Evolutionary conservation across 2,329 filamentous ascomycete genomes (phyloP).

Genomic region (Endocalyx cinctus): DNA sequence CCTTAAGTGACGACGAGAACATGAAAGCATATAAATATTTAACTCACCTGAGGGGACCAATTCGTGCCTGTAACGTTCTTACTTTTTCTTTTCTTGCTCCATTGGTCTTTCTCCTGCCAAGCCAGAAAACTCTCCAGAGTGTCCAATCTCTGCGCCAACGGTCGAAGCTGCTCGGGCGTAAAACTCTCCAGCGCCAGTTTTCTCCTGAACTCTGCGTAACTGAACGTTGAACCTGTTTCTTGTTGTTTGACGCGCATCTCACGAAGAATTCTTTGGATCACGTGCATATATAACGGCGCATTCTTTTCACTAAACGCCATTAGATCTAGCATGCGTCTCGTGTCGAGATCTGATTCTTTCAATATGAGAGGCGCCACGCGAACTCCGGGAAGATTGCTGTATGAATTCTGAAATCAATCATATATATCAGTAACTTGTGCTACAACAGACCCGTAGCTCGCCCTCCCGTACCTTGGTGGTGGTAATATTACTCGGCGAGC

Average conservation of each 20-base stretch:
- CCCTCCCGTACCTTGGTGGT: conserved; percentile 34
- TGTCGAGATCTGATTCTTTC: conserved; percentile 49
- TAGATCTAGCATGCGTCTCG: conserved; percentile 52
- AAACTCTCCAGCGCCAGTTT: conserved; percentile 35
- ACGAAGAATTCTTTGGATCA: conserved; percentile 51
- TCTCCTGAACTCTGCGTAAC: conserved; percentile 44
- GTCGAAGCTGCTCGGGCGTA: conserved; percentile 42
- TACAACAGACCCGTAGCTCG: too few relatives aligned
- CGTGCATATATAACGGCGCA: conserved; percentile 55
- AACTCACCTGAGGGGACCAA: conserved; percentile 23
- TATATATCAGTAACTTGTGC: too few relatives aligned
- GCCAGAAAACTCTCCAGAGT: conserved; percentile 62
- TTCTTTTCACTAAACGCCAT: conserved; percentile 48
- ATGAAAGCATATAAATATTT: background rate
- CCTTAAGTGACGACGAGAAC: conserved; percentile 2
- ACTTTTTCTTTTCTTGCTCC: conserved; percentile 1
- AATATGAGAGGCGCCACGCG: conserved; percentile 46
- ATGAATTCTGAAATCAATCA: too few relatives aligned
- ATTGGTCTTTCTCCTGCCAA: conserved; percentile 17
- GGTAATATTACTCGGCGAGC: conserved; percentile 47
- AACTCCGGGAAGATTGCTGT: conserved; percentile 38
- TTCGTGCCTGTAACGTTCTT: conserved; percentile 17
- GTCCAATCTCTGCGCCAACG: conserved; percentile 56
- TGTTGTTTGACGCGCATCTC: conserved; percentile 48
- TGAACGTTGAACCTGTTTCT: conserved; percentile 31